Conservation (phyloP, 495 filamentous ascomycete genomes). For the Aspergillus cristatus region DNA sequence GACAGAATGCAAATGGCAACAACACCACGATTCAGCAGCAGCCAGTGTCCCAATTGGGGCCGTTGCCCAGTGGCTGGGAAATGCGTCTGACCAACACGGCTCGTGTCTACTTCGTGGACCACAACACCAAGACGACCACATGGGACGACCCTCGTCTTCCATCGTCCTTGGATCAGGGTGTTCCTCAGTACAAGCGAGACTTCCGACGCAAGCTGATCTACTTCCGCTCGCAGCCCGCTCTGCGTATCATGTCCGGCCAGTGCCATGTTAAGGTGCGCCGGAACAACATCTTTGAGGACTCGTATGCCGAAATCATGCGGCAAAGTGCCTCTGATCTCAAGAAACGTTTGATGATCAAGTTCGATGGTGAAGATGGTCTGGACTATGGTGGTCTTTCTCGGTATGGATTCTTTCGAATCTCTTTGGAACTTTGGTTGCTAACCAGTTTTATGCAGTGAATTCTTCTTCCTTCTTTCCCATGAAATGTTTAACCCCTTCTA, state of each 20-base stretch:
- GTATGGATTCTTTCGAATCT: constrained; percentile 22
- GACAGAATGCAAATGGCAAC: constrained; percentile 61
- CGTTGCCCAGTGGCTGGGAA: constrained; percentile 95
- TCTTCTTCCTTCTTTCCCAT: constrained; percentile 99
- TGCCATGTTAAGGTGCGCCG: constrained; percentile 97
- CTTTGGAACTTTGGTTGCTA: constrained; percentile 9
- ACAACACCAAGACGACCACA: constrained; percentile 99
- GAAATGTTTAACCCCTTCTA: constrained; percentile 99
- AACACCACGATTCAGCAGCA: constrained; percentile 89
- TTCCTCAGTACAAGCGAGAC: constrained; percentile 98
- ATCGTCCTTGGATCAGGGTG: constrained; percentile 94
- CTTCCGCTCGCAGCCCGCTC: constrained; percentile 94
- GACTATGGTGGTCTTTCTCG: constrained; percentile 96
- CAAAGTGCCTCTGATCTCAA: constrained; percentile 95
- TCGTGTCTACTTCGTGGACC: constrained; percentile 96
- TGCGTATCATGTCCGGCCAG: constrained; percentile 90
- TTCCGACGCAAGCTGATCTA: constrained; percentile 97
- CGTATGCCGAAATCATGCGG: constrained; percentile 95
- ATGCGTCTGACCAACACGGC: constrained; percentile 98
- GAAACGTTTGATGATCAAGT: constrained; percentile 99
- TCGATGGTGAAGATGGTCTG: constrained; percentile 94
- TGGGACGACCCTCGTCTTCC: constrained; percentile 97
- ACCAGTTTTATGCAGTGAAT: constrained; percentile 66
- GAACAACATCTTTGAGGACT: constrained; percentile 97
- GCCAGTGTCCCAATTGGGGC: constrained; percentile 95